Base-by-base conservation (phyloP, 2,329 filamentous ascomycete genomes). In the Ceratocystis papillata region DNA sequence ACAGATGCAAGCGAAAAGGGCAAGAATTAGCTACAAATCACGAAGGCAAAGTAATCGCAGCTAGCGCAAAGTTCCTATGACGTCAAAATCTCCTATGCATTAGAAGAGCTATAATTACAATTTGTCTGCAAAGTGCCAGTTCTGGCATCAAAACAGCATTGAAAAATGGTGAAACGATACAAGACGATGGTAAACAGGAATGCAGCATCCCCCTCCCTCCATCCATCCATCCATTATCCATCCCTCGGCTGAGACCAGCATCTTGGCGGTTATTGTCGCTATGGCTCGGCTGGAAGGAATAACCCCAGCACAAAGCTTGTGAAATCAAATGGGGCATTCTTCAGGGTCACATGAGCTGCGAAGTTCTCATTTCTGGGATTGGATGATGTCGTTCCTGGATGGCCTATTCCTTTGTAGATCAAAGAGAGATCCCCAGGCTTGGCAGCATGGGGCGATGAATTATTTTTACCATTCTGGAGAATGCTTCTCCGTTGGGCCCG, bases 291-390 rank as follows among this genome's bases (percentile, higher is more conserved):
- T 41, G 37, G 37, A 60, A 28, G 28, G 22, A 60, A 10, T n/a
- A 60, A 25, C 12, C 17, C 25, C 37, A 12, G 37, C 33, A 37
- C 33, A n/a, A 62, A 44, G 37, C 44, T 22, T 62, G 60, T 22
- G 37, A 62, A 45, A 46, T 37, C 17, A 61, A 28, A 41, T 15
- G 7, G 22, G 22, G 7, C 22, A 55, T 8, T 20, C 50, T 5
- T 55, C 50, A 28, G 2, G 12, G 50, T 57, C 53, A 57, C 53
- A 57, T 57, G 53, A 57, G 50, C 17, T 4, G 46, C 46, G 45
- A 17, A 17, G n/a, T 20, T 22, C 50, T 25, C 25, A 30, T 3
- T 25, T 17, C 22, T 57, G 53, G 28, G 25, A 3, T 17, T 28
- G 53, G 15, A n/a, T 57, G 48, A 20, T 25, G 7, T 28, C 25